Evolutionary conservation across 164 flowering plant genomes (phyloP), one percentile per base, ranked within the genome.

Genomic region (Malania oleifera): DNA sequence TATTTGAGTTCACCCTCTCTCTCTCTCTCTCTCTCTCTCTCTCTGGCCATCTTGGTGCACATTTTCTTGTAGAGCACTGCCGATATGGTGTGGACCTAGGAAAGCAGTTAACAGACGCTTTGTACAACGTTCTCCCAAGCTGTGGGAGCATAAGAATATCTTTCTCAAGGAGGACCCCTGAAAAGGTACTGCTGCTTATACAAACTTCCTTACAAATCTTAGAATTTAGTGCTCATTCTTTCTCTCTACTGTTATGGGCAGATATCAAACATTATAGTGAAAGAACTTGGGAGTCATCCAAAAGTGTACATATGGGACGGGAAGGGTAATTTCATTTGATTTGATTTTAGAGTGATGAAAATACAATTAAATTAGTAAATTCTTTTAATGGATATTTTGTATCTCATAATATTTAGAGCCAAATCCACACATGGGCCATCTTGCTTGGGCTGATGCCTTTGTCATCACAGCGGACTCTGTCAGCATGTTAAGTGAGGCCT

Each of bases 391-490:
- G 15, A 5, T 44, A 7, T 54, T 20, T 45, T 19, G 15, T 34
- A 0, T 23, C 10, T 46, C 31, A 13, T 13, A 50, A 18, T 29
- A 27, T 61, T 60, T 74, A 93, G 99, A 76, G 62, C 92, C 92
- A 69, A 90, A 91, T 74, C 97, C 96, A 39, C 87, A 90, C 59
- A 77, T 82, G 83, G 98, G 96, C 38, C 89, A 91, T 80, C 77
- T 91, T 50, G 96, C 98, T 38, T 89, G 96, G 98, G 98, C 91
- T 8, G 96, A 91, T 84, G 87, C 97, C 61, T 93, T 90, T 76
- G 82, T 93, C 52, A 60, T 93, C 54, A 93, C 97, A 35, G 97
- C 99, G 45, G 99, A 93, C 73, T 93, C 97, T 67, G 85, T 93
- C 65, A 88, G 96, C 55, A 82, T 88, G 90, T 65, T 93, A 74